Evolutionary conservation across 2,329 filamentous ascomycete species (phyloP), one percentile per base, ranked within the genome.

Genomic region (Phyllosticta citriasiana): DNA sequence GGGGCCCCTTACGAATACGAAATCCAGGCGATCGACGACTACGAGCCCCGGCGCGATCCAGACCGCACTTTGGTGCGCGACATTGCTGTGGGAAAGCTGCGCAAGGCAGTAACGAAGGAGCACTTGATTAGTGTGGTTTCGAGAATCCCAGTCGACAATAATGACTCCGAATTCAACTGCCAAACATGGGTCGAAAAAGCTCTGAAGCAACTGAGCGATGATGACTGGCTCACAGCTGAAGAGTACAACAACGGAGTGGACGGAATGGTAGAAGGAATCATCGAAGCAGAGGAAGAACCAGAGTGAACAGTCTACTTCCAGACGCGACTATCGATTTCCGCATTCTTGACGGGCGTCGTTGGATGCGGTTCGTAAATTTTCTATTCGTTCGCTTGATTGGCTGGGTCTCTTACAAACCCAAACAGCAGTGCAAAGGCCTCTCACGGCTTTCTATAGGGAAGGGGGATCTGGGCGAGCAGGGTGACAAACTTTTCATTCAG

Each of bases 131-230:
- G 55, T n/a, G 6, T 60, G 53, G 35, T 60, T 22, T 52, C 52
- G 16, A 22, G 6, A 16, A 52, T 60, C 33, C 53, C 58, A 2
- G 55, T 60, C 10, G 58, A 60, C 6, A 60, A 60, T 22, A 24
- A 22, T 12, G 58, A 60, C 35, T 40, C 53, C 24, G 58, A 60
- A 47, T 60, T 60, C 58, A 60, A 60, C 35, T 60, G 58, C 53
- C 58, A 60, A 27, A 47, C 58, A 25, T 60, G 58, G 58, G 53
- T 55, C 14, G 58, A 60, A 35, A 60, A 60, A 40, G 33, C 27
- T 24, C 27, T 60, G 53, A 35, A 53, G n/a, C 25, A 50, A 35
- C 35, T 60, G 53, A 53, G 58, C 33, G 25, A 33, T 7, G 14
- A 30, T 14, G 58, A 51, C 19, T 60, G 58, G 58, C 16, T 60